Conservation (phyloP, 176 grass and related monocot species). For the Oryza brachyantha region DNA sequence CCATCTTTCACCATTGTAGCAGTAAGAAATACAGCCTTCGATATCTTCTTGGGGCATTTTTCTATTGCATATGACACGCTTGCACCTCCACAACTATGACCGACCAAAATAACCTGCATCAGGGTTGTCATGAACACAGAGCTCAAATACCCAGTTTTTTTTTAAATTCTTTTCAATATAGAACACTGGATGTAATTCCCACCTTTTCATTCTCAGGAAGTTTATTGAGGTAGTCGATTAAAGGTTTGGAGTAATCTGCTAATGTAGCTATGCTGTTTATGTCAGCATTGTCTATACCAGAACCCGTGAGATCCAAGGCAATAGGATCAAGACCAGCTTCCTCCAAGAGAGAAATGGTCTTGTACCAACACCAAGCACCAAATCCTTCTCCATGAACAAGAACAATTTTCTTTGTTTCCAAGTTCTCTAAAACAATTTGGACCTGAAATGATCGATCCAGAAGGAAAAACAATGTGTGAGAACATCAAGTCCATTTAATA, state of each 20-base stretch:
- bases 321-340: constrained; percentile 82
- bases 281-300: constrained; percentile 84
- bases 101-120: constrained; percentile 84
- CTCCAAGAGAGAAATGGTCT: constrained; percentile 87
- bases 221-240: constrained; percentile 69
- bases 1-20: constrained; percentile 97
- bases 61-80: constrained; percentile 78
- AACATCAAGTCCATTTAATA: not conserved
- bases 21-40: constrained; percentile 83
- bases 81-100: constrained; percentile 94
- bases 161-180: not conserved
- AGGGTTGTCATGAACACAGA: not conserved
- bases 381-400: constrained; percentile 99
- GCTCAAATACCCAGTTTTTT: not conserved
- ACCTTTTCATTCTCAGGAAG: constrained; percentile 65
- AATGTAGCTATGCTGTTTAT: constrained; percentile 76
- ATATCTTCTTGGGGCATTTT: constrained; percentile 65
- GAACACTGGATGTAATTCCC: not conserved
- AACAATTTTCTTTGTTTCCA: constrained; percentile 91
- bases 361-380: constrained; percentile 99
- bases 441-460: constrained; percentile 41
- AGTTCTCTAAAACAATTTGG: constrained; percentile 68
- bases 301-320: constrained; percentile 85
- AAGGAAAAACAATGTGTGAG: not conserved
- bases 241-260: constrained; percentile 80